Evolutionary conservation across 2,329 filamentous ascomycete genomes (phyloP).

Genomic region (Canariomyces notabilis): DNA sequence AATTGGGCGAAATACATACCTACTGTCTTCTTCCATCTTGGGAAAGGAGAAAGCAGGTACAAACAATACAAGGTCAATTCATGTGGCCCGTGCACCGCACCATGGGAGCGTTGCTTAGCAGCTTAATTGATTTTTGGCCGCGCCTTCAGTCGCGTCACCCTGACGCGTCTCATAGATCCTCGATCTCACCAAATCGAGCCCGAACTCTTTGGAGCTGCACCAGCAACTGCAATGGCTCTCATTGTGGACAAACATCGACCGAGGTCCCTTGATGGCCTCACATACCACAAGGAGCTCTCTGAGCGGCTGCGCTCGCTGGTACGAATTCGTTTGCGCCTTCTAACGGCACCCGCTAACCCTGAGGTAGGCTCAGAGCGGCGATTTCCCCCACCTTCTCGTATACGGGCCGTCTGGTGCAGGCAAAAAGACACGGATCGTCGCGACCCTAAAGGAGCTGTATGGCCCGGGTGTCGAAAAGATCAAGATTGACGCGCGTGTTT

Average conservation of each 20-base stretch:
- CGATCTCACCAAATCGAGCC: neutral
- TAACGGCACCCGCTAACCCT: constrained; percentile 9
- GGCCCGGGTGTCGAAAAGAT: constrained; percentile 98
- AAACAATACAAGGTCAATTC: too few species aligned
- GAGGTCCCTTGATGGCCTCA: constrained; percentile 68
- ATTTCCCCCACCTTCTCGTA: constrained; percentile 95
- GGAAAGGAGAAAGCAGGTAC: too few species aligned
- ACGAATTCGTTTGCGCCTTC: constrained; percentile 30
- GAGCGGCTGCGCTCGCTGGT: constrained; percentile 81
- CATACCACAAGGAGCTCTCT: constrained; percentile 86
- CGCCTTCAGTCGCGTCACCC: constrained; percentile 15
- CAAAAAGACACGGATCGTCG: constrained; percentile 95
- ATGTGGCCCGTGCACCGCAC: constrained; percentile 21
- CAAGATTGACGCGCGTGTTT: constrained; percentile 96
- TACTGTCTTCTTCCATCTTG: neutral
- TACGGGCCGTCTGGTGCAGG: constrained; percentile 95
- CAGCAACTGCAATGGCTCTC: constrained; percentile 50
- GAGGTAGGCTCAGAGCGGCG: constrained; percentile 84
- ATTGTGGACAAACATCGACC: constrained; percentile 70
- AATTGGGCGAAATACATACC: neutral
- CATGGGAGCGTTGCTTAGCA: neutral
- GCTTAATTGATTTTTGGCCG: constrained; percentile 21
- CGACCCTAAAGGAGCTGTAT: constrained; percentile 90
- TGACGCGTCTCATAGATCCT: constrained; percentile 18
- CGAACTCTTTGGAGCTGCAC: neutral